Conservation (phyloP, 148 eudicot genomes). For the Bassia scoparia region DNA sequence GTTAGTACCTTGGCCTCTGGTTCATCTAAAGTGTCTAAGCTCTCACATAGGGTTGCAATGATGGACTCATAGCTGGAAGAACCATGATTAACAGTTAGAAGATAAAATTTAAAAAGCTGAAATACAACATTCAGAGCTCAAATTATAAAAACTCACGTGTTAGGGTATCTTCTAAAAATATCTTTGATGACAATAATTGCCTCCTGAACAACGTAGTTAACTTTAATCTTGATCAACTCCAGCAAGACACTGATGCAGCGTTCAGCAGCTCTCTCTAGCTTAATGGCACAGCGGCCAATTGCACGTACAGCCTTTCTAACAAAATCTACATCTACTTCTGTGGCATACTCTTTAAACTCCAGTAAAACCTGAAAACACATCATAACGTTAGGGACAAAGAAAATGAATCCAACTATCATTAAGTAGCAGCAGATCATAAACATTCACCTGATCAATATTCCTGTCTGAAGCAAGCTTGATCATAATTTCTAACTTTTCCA, state of each 20-base stretch:
- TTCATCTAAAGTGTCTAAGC: constrained; percentile 95
- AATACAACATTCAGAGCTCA: not conserved
- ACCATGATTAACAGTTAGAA: constrained; percentile 10
- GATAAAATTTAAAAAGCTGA: not conserved
- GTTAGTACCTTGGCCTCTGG: constrained; percentile 94
- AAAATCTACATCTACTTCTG: constrained; percentile 98
- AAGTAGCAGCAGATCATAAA: constrained; percentile 8
- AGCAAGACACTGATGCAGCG: constrained; percentile 97
- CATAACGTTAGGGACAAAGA: constrained; percentile 10
- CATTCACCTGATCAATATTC: constrained; percentile 77
- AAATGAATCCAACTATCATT: not conserved
- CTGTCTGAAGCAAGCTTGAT: constrained; percentile 99
- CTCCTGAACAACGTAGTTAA: constrained; percentile 97
- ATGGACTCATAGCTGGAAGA: constrained; percentile 85
- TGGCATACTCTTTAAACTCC: constrained; percentile 98
- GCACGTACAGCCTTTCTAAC: constrained; percentile 99
- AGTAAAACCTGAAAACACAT: constrained; percentile 60
- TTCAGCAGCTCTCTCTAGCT: constrained; percentile 98
- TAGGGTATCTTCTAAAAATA: constrained; percentile 96
- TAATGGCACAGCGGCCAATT: constrained; percentile 98
- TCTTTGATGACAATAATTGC: constrained; percentile 98
- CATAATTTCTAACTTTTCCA: constrained; percentile 98
- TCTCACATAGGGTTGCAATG: constrained; percentile 97
- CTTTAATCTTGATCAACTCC: constrained; percentile 97
- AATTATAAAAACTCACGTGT: constrained; percentile 55